Evolutionary conservation across 2,329 filamentous ascomycete genomes (phyloP).

Genomic region (Talaromyces marneffei): DNA sequence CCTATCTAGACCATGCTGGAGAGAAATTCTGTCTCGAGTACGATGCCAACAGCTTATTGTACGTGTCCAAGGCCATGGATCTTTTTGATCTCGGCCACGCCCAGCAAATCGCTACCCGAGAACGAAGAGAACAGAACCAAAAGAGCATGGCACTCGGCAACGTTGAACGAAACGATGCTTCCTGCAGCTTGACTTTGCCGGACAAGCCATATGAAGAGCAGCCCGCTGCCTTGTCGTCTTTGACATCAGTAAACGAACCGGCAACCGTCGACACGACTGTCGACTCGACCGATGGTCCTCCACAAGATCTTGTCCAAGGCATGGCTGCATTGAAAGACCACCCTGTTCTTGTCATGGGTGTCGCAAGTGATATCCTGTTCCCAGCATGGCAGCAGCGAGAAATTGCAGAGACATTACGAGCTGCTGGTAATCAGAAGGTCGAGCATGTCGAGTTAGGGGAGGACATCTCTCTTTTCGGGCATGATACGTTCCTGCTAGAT

Average conservation of each 20-base stretch:
- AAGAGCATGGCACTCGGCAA: constrained; percentile 47
- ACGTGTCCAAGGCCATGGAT: constrained; percentile 98
- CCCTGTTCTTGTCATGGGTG: constrained; percentile 82
- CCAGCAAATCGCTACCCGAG: constrained; percentile 59
- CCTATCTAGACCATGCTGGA: constrained; percentile 93
- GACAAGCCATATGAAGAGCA: constrained; percentile 83
- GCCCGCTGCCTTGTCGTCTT: constrained; percentile 46
- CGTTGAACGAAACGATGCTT: constrained; percentile 36
- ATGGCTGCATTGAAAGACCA: constrained; percentile 66
- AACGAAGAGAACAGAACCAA: constrained; percentile 58
- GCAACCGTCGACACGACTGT: constrained; percentile 17
- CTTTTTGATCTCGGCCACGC: constrained; percentile 81
- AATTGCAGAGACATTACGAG: constrained; percentile 74
- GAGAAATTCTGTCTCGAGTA: constrained; percentile 98
- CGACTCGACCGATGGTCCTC: constrained; percentile 46
- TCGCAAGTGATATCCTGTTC: constrained; percentile 93
- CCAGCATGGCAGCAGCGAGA: constrained; percentile 97
- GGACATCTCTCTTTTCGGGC: constrained; percentile 89
- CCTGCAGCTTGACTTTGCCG: constrained; percentile 77
- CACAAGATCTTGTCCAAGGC: constrained; percentile 72
- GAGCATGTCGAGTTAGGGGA: constrained; percentile 88
- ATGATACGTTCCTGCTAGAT: constrained; percentile 93
- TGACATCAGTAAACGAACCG: constrained; percentile 28
- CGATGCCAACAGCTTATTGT: constrained; percentile 89
- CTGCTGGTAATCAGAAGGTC: constrained; percentile 72